Conservation (phyloP, 495 filamentous ascomycete species). For the Xylaria grammica region DNA sequence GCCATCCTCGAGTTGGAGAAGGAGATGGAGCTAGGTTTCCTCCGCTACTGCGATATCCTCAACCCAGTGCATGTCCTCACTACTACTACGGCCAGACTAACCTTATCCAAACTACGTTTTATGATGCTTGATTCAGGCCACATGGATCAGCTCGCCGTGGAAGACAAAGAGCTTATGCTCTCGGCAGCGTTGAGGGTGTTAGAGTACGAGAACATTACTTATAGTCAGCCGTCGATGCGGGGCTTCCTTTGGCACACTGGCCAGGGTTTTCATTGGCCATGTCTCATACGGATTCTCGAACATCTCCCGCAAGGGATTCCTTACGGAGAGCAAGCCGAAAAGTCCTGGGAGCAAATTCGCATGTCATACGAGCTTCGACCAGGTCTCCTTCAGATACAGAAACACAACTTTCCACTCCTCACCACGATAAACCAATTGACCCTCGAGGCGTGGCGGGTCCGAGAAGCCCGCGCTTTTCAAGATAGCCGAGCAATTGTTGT, state of each 20-base stretch:
- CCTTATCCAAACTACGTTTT: not conserved
- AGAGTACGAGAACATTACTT: not conserved
- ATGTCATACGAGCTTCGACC: not conserved
- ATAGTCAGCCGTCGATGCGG: not conserved
- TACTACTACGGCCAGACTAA: not conserved
- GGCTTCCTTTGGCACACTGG: not conserved
- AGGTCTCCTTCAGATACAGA: not conserved
- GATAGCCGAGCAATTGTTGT: not conserved
- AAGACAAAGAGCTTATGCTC: not conserved
- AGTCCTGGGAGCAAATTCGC: not conserved
- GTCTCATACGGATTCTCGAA: not conserved
- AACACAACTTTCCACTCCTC: not conserved
- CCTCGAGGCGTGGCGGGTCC: not conserved
- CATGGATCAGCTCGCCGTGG: not conserved
- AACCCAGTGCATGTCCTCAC: conserved; percentile 4
- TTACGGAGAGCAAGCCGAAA: not conserved
- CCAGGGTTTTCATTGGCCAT: not conserved
- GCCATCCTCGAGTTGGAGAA: not conserved
- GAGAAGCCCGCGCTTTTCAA: not conserved
- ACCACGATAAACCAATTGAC: not conserved
- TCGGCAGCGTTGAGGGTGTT: not conserved
- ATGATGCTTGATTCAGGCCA: not conserved
- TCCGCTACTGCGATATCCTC: conserved; percentile 6
- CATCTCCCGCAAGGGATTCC: not conserved
- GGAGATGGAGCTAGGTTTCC: not conserved